Evolutionary conservation across 2,329 filamentous ascomycete species (phyloP).

Genomic region (Ophiostoma angusticollis): DNA sequence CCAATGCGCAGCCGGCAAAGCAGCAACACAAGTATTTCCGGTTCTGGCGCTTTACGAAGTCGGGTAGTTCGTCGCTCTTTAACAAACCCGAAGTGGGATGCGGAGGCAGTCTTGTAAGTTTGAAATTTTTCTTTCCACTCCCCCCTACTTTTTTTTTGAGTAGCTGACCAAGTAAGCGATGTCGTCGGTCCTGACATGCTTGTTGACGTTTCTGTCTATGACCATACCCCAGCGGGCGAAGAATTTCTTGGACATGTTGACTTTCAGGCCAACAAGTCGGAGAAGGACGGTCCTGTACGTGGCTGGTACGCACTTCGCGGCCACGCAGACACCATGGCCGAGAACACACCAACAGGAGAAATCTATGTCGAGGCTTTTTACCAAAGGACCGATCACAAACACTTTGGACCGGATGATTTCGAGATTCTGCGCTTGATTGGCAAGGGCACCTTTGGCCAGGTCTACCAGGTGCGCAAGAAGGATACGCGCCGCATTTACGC

Average conservation of each 20-base stretch:
- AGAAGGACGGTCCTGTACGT: slow-evolving; percentile 57
- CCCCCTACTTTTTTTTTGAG: neutral
- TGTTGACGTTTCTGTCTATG: slow-evolving; percentile 88
- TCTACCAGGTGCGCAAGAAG: slow-evolving; percentile 96
- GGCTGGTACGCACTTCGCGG: slow-evolving; percentile 78
- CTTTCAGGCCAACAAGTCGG: slow-evolving; percentile 53
- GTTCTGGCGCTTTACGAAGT: slow-evolving; percentile 48
- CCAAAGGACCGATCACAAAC: slow-evolving; percentile 76
- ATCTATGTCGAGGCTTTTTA: slow-evolving; percentile 79
- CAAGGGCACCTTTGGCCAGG: slow-evolving; percentile 95
- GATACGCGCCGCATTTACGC: slow-evolving; percentile 93
- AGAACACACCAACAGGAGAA: slow-evolving; percentile 72
- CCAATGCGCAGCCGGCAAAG: slow-evolving; percentile 95
- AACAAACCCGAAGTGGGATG: slow-evolving; percentile 88
- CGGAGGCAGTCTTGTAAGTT: slow-evolving; percentile 80
- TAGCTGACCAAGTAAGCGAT: slow-evolving; percentile 46
- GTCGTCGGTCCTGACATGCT: slow-evolving; percentile 84
- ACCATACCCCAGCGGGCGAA: slow-evolving; percentile 60
- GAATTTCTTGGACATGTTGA: slow-evolving; percentile 86
- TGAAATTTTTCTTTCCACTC: neutral
- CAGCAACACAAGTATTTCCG: slow-evolving; percentile 76
- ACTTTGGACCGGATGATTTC: slow-evolving; percentile 91
- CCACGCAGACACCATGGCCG: slow-evolving; percentile 55
- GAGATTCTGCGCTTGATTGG: slow-evolving; percentile 92
- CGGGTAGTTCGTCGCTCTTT: slow-evolving; percentile 45